Evolutionary conservation across 1,284 basidiomycete genomes (phyloP).

Genomic region (Peniophora sp.): DNA sequence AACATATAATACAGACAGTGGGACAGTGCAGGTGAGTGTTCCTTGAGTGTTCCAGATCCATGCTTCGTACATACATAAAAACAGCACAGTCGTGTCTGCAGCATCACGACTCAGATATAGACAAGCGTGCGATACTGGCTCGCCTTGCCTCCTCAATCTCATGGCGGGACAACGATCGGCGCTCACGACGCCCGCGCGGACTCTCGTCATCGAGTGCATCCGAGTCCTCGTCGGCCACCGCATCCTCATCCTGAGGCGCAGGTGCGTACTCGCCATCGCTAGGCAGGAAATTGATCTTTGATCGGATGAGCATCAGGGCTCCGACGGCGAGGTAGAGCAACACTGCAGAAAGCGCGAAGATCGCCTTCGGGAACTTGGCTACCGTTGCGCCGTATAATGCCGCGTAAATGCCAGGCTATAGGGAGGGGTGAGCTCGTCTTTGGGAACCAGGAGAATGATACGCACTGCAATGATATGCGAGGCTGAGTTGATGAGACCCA

Average conservation of each 20-base stretch:
- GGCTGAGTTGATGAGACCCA: conserved; percentile 39
- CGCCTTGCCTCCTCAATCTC: not conserved
- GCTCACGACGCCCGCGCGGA: not conserved
- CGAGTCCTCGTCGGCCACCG: not conserved
- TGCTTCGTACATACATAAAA: too few relatives aligned
- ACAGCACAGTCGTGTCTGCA: not conserved
- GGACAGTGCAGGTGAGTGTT: too few relatives aligned
- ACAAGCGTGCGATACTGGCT: not conserved
- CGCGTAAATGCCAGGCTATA: conserved; percentile 42
- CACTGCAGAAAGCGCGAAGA: conserved; percentile 35
- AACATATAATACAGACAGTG: too few relatives aligned
- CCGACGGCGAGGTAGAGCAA: conserved; percentile 29
- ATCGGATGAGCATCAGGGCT: conserved; percentile 10
- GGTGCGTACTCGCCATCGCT: conserved; percentile 1
- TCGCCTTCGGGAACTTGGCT: conserved; percentile 38
- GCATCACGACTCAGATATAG: conserved; percentile 5
- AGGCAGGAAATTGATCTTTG: conserved; percentile 7
- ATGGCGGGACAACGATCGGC: not conserved
- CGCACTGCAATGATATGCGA: conserved; percentile 41
- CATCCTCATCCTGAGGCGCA: not conserved
- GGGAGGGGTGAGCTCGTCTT: not conserved
- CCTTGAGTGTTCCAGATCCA: too few relatives aligned
- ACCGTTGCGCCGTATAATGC: conserved; percentile 38
- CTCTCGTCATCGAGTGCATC: not conserved
- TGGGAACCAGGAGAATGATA: conserved; percentile 2